phyloP scores from a whole-genome alignment of 1,139 yeast genomes.

The Suhomyces atakaporum region DNA sequence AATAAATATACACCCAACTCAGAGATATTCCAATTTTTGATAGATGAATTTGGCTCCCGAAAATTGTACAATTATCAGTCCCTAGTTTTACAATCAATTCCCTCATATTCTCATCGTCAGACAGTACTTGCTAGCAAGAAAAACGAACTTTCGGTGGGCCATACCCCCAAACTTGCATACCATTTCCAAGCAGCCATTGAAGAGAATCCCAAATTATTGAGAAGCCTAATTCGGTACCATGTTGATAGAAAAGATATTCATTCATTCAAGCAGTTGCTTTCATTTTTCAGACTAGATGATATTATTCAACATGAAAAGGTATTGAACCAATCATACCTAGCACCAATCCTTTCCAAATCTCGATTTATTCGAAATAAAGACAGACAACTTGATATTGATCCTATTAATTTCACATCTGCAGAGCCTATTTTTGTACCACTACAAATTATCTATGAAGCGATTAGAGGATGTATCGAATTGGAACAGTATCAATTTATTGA shows the following conservation, averaged over 20 bases:
- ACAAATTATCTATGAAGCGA: constrained; percentile 28
- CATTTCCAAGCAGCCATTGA: constrained; percentile 28
- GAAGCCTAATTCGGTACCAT: constrained; percentile 30
- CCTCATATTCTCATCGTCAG: constrained; percentile 24
- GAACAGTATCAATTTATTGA: constrained; percentile 35
- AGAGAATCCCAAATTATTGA: constrained; percentile 31
- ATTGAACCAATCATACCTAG: constrained; percentile 22
- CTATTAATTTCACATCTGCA: constrained; percentile 16
- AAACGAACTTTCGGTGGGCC: not conserved
- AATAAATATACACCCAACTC: constrained; percentile 27
- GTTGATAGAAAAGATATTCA: constrained; percentile 20
- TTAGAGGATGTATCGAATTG: constrained; percentile 33
- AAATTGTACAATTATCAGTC: constrained; percentile 30
- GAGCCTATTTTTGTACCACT: constrained; percentile 18
- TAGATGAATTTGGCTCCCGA: constrained; percentile 27
- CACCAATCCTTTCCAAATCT: constrained; percentile 32
- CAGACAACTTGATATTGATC: constrained; percentile 15
- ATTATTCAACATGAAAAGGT: constrained; percentile 27
- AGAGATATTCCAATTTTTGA: constrained; percentile 26
- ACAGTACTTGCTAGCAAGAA: constrained; percentile 21
- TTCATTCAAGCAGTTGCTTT: constrained; percentile 28
- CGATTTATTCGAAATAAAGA: constrained; percentile 21
- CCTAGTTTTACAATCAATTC: constrained; percentile 28
- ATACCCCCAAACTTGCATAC: constrained; percentile 16
- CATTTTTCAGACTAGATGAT: constrained; percentile 33